Percentiles rank a stretch among this genome's conserved stretches.
Evolutionary conservation across 768 basidiomycete species (phyloP).

Genomic region (Glaciozyma antarctica): DNA sequence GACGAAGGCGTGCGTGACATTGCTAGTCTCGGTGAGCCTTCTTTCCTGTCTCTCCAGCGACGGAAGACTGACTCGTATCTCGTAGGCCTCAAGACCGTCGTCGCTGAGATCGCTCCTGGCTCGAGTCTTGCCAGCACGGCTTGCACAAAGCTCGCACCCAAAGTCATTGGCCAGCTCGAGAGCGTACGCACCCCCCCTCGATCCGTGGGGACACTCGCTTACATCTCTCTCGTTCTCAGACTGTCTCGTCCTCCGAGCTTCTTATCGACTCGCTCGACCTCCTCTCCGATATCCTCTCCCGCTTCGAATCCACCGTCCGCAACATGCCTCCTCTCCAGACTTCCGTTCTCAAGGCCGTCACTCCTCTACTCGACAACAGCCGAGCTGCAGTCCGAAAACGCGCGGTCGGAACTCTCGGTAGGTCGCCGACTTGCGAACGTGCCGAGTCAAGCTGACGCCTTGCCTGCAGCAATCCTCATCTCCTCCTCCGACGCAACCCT

Average conservation of each 20-base stretch:
- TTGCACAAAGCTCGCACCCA: slow-evolving; percentile 73
- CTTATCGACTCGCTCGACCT: slow-evolving; percentile 38
- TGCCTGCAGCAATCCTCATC: slow-evolving; percentile 13
- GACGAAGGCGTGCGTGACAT: slow-evolving; percentile 93
- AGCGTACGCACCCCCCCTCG: slow-evolving; percentile 47
- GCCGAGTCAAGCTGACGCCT: neutral
- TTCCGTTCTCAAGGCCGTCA: slow-evolving; percentile 67
- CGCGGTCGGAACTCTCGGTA: slow-evolving; percentile 65
- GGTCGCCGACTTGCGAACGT: slow-evolving; percentile 44
- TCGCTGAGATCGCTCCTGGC: slow-evolving; percentile 74
- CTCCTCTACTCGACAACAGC: slow-evolving; percentile 51
- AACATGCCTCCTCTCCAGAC: slow-evolving; percentile 50
- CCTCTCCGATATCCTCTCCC: slow-evolving; percentile 36
- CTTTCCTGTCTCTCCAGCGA: neutral
- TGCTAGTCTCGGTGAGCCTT: slow-evolving; percentile 64
- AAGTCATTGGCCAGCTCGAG: slow-evolving; percentile 65
- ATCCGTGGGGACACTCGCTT: neutral
- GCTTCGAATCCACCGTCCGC: slow-evolving; percentile 32
- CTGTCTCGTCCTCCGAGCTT: slow-evolving; percentile 38
- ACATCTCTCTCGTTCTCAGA: slow-evolving; percentile 18
- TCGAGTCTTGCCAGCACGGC: slow-evolving; percentile 68
- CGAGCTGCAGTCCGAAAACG: slow-evolving; percentile 86
- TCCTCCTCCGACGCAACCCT: slow-evolving; percentile 6
- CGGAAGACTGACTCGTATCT: slow-evolving; percentile 4
- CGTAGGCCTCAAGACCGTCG: slow-evolving; percentile 86